Percentiles rank a stretch among this genome's conserved stretches.
phyloP scores from a whole-genome alignment of 2,329 filamentous ascomycete species.

The Calonectria fujianensis region DNA sequence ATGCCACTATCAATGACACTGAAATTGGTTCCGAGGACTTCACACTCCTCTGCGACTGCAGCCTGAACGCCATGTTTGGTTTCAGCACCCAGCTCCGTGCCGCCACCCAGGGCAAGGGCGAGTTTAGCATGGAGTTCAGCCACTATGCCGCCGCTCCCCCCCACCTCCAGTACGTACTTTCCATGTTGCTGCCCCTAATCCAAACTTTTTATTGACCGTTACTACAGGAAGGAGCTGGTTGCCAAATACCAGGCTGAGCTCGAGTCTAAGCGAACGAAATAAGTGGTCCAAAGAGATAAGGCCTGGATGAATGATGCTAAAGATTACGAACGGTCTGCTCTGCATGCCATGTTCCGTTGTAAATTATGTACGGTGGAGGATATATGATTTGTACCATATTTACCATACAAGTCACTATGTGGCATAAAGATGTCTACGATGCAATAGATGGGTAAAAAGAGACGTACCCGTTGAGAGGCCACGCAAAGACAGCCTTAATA shows the following conservation, averaged over 20 bases:
- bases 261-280: conserved; percentile 74
- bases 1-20: conserved; percentile 94
- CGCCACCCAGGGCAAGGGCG: conserved; percentile 97
- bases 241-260: conserved; percentile 77
- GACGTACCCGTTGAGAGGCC: conserved; percentile 5
- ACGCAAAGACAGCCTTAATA: conserved; percentile 18
- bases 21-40: conserved; percentile 97
- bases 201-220: conserved; percentile 34
- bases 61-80: conserved; percentile 97
- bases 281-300: conserved; percentile 49
- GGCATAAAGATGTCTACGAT: conserved; percentile 46
- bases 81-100: conserved; percentile 94
- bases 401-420: conserved; percentile 42
- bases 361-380: conserved; percentile 49
- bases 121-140: conserved; percentile 99
- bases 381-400: conserved; percentile 56
- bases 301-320: conserved; percentile 33
- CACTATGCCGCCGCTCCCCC: conserved; percentile 92
- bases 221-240: conserved; percentile 73
- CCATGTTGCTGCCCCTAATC: neutral
- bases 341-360: conserved; percentile 44
- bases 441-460: conserved; percentile 33
- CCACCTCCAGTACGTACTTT: conserved; percentile 86
- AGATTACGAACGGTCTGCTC: conserved; percentile 33
- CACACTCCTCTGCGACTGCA: conserved; percentile 92